Base-by-base conservation (phyloP, 164 flowering plant genomes). In the Paratinospora sagittata region DNA sequence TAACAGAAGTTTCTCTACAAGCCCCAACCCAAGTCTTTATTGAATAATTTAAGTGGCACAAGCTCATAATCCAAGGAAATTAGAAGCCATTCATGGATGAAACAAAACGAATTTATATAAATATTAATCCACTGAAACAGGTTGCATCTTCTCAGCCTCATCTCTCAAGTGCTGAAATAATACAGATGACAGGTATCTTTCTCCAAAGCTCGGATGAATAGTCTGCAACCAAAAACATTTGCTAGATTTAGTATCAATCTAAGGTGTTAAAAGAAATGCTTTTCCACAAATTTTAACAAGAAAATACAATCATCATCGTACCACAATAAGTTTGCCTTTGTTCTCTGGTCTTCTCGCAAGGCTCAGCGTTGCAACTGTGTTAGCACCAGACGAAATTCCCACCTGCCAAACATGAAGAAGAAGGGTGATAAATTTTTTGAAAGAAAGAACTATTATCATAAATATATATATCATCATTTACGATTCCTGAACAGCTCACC, bases 321-420 rank as follows among this genome's bases (percentile, higher is more conserved):
- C 98, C 94, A 95, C 97, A 74, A 95, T 95, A 27, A 95, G 96
- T 79, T 95, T 95, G 79, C 97, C 99, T 76, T 87, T 91, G 93
- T 93, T 95, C 80, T 95, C 99, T 30, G 98, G 98, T 83, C 82
- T 89, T 41, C 70, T 78, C n/a, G 99, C 99, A 27, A 93, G 96
- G 65, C 78, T 85, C 13, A 92, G 81, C 0, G 98, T 97, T 27
- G 99, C 98, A 64, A 95, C 90, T 27, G 98, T 93, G 69, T 91
- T 93, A 62, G 98, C 97, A 66, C 99, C 99, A 3, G 98, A 95
- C 23, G 98, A 95, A 77, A 95, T 95, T 27, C 98, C 99, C 16
- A 91, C 96, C 97, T 91, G 73, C 30, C 39, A 68, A 14, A 66
- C 3, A 63, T 24, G 61, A 67, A 52, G n/a, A n/a, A n/a, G 49